These are phyloP conservation scores for Linnemannia schmuckeri DNA, from an alignment of 192 early-diverging fungal genomes.

Conservation along the genomic window DNA sequence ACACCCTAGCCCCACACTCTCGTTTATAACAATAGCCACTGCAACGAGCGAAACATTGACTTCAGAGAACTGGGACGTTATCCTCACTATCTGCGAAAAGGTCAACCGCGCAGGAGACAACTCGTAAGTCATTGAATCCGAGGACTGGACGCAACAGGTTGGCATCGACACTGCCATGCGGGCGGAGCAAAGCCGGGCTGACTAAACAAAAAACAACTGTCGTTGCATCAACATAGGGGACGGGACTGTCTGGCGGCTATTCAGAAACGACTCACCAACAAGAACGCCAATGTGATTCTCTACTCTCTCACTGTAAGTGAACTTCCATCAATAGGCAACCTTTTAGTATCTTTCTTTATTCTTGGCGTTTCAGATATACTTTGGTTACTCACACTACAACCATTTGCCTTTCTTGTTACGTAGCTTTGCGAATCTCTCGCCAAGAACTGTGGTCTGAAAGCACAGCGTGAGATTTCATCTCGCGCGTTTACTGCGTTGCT, in stretches of 20 bases:
- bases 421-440: constrained; percentile 89
- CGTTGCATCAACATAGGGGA: constrained; percentile 60
- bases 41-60: constrained; percentile 95
- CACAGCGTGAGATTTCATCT: constrained; percentile 89
- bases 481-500: constrained; percentile 87
- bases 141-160: background rate
- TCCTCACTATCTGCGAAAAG: constrained; percentile 80
- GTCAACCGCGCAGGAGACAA: constrained; percentile 65
- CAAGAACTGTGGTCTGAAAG: constrained; percentile 87
- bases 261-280: constrained; percentile 77
- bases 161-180: background rate
- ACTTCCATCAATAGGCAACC: background rate
- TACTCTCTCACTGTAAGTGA: constrained; percentile 73
- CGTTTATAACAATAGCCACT: constrained; percentile 61
- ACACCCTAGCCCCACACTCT: background rate
- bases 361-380: background rate
- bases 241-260: constrained; percentile 77
- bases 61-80: constrained; percentile 93
- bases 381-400: background rate
- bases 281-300: constrained; percentile 88
- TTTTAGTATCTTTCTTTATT: background rate
- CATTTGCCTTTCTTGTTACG: constrained; percentile 16
- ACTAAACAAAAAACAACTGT: background rate
- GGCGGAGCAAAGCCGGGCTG: background rate
- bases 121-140: constrained; percentile 44